These are phyloP conservation scores for Malania oleifera DNA, from an alignment of 164 flowering plant genomes.

Conservation along the genomic window DNA sequence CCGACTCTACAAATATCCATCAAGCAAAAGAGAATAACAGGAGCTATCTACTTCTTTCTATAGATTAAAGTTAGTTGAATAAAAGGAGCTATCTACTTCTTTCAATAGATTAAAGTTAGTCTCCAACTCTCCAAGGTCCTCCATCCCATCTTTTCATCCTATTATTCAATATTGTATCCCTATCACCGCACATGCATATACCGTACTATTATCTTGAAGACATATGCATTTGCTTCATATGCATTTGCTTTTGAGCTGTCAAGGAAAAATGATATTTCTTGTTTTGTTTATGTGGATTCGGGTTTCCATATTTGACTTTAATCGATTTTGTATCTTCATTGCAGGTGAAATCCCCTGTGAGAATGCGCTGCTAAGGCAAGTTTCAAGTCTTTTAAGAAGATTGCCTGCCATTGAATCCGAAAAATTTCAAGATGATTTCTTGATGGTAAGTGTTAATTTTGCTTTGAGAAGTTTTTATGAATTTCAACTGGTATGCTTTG, in stretches of 20 bases:
- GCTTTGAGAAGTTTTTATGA: neutral
- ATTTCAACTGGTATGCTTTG: neutral
- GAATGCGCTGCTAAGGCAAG: slow-evolving; percentile 82
- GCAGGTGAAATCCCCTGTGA: slow-evolving; percentile 85
- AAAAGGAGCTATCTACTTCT: too few species aligned
- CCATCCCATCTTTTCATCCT: too few species aligned
- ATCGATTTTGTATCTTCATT: slow-evolving; percentile 3
- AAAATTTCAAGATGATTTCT: slow-evolving; percentile 93
- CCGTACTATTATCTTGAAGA: too few species aligned
- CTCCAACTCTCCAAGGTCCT: too few species aligned
- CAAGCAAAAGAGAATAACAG: too few species aligned
- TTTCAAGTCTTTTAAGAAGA: slow-evolving; percentile 87
- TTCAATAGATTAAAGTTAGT: too few species aligned
- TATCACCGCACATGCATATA: too few species aligned
- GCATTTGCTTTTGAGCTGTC: neutral
- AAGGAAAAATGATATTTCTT: too few species aligned
- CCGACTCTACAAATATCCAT: too few species aligned
- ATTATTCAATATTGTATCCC: too few species aligned
- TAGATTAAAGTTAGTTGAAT: too few species aligned
- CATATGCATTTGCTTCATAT: neutral
- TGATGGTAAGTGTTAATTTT: slow-evolving; percentile 59
- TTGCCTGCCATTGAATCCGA: slow-evolving; percentile 84
- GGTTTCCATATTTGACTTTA: neutral
- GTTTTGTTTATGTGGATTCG: slow-evolving; percentile 1
- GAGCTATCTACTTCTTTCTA: too few species aligned